phyloP scores from a whole-genome alignment of 176 grass and related monocot species.

The Eleusine coracana region DNA sequence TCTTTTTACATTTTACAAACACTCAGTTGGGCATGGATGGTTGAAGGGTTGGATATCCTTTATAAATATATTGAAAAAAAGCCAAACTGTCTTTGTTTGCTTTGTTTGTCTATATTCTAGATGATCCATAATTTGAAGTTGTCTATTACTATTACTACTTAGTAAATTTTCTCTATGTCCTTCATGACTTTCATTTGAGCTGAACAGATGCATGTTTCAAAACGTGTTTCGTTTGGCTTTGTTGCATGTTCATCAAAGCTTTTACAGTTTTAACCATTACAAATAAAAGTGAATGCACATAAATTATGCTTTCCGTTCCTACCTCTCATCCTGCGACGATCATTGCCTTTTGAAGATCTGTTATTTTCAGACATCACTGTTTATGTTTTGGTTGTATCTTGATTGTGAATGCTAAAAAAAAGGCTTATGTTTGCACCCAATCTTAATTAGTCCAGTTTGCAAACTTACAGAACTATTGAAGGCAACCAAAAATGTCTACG shows the following conservation, averaged over 20 bases:
- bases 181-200: background rate
- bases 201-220: background rate
- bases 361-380: background rate
- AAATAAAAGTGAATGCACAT: slow-evolving; percentile 3
- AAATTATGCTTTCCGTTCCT: background rate
- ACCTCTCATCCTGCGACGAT: background rate
- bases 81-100: slow-evolving; percentile 14
- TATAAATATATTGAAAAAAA: slow-evolving; percentile 15
- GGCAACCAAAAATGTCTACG: background rate
- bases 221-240: slow-evolving; percentile 23
- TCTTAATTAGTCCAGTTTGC: slow-evolving; percentile 1
- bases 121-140: slow-evolving; percentile 9
- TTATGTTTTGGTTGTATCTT: background rate
- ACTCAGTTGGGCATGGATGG: background rate
- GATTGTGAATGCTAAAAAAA: background rate
- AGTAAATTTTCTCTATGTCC: slow-evolving; percentile 8
- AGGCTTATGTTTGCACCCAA: slow-evolving; percentile 20
- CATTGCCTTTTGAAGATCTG: slow-evolving; percentile 2
- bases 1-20: slow-evolving; percentile 7
- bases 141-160: background rate
- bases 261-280: slow-evolving; percentile 6
- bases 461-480: background rate
- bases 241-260: background rate
- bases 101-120: slow-evolving; percentile 13
- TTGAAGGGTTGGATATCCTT: slow-evolving; percentile 11